phyloP scores from a whole-genome alignment of 2,329 filamentous ascomycete genomes.

The Penicillium paneum region DNA sequence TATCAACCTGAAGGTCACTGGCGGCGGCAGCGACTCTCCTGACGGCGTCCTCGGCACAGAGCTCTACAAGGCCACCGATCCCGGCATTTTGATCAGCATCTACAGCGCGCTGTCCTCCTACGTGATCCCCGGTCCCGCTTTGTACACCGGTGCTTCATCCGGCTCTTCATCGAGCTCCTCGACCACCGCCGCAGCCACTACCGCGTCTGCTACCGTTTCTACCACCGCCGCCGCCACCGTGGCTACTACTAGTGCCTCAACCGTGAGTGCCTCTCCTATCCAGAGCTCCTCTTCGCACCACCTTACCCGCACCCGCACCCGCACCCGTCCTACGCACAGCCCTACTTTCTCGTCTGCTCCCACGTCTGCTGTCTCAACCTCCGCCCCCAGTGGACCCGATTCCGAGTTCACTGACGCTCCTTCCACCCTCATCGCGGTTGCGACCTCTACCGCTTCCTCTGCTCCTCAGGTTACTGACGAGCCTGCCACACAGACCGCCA shows the following conservation, averaged over 20 bases:
- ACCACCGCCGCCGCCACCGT: conserved; percentile 11
- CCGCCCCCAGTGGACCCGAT: conserved; percentile 8
- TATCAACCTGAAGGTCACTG: conserved; percentile 59
- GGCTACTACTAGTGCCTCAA: conserved; percentile 9
- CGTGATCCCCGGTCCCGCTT: conserved; percentile 51
- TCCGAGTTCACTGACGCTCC: neutral
- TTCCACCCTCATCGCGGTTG: conserved; percentile 11
- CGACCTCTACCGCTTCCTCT: conserved; percentile 17
- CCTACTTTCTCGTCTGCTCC: conserved; percentile 2
- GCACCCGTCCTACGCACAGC: conserved; percentile 8
- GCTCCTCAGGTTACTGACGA: conserved; percentile 22
- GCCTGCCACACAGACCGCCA: conserved; percentile 24
- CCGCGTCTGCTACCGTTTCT: neutral
- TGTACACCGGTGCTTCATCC: conserved; percentile 29
- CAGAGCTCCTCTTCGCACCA: conserved; percentile 13
- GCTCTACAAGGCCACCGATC: conserved; percentile 57
- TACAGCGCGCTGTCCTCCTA: conserved; percentile 51
- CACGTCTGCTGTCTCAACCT: conserved; percentile 5
- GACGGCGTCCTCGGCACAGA: conserved; percentile 51
- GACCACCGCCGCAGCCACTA: conserved; percentile 11
- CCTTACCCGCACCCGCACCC: conserved; percentile 9
- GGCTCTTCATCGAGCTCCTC: conserved; percentile 15
- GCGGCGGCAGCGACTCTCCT: conserved; percentile 49
- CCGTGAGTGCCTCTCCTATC: conserved; percentile 18
- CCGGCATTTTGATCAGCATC: conserved; percentile 60